These are phyloP conservation scores for Trichoderma semiorbis DNA, from an alignment of 2,329 filamentous ascomycete species.

Conservation along the genomic window DNA sequence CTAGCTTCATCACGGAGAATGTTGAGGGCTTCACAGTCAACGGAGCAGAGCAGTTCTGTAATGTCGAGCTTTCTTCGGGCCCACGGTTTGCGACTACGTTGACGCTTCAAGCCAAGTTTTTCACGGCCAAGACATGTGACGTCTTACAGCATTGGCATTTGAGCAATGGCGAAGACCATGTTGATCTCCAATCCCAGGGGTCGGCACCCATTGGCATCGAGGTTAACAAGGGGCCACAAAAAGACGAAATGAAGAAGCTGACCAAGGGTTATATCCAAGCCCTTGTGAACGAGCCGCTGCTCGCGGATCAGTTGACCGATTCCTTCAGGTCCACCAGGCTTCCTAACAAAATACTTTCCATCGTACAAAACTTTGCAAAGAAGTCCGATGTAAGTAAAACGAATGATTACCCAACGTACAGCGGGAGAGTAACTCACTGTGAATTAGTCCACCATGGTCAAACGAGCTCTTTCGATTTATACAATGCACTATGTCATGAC, in stretches of 20 bases:
- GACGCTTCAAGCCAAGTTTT: conserved; percentile 50
- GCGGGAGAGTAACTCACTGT: neutral
- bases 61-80: conserved; percentile 49
- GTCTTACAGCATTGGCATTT: conserved; percentile 52
- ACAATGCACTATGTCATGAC: conserved; percentile 57
- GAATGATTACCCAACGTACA: neutral
- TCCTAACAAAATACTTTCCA: conserved; percentile 44
- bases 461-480: conserved; percentile 52
- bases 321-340: conserved; percentile 43
- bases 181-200: conserved; percentile 40
- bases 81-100: conserved; percentile 42
- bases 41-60: conserved; percentile 40
- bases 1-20: conserved; percentile 47
- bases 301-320: conserved; percentile 50
- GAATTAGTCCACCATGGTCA: conserved; percentile 46
- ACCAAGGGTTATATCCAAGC: conserved; percentile 48
- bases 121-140: conserved; percentile 46
- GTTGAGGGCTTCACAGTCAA: conserved; percentile 42
- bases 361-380: conserved; percentile 47
- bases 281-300: conserved; percentile 46
- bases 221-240: conserved; percentile 37
- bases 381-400: conserved; percentile 40
- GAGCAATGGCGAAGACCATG: conserved; percentile 33
- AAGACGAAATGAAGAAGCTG: conserved; percentile 45
- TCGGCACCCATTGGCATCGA: conserved; percentile 53